Base-by-base conservation (phyloP, 2,329 filamentous ascomycete species). In the Trichoderma harzianum region DNA sequence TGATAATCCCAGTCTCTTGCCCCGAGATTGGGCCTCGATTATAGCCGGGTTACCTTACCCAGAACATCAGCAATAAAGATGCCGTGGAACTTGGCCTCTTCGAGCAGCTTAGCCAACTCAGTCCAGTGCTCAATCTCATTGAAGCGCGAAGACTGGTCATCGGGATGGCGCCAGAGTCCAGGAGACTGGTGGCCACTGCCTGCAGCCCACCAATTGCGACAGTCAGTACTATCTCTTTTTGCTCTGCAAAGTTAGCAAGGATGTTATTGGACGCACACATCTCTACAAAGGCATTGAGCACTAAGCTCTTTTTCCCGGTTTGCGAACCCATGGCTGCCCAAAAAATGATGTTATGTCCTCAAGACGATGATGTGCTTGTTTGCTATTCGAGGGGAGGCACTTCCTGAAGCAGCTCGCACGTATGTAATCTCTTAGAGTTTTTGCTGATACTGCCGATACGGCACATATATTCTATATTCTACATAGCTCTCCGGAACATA, bases 101-200 rank as follows among this genome's bases (percentile, higher is more conserved):
- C 89, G 1, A 90, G 84, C 2, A 88, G 79, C 74, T 89, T 83
- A 0, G 89, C 89, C 0, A 92, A 79, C 65, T 88, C 83, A 0
- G 87, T 84, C 89, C 90, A 92, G 72, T 91, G 87, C 7, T 87
- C 81, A 39, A 90, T 81, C 30, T 86, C 83, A 73, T 89, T 89
- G 79, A 92, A 92, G 21, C 86, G 80, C 74, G 85, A 84, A 1
- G 90, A 91, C 74, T 87, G 82, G 74, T 93, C 90, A 18, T 88
- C 83, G 1, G 90, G 91, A 75, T 92, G 90, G 43, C 86, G 84
- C 90, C 90, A 85, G 24, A 84, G 76, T 1, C 83, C 81, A 6
- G 84, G 84, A 1, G 83, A 85, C 74, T 86, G 84, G 70, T 86
- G 85, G 3, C 84, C 84, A 63, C 80, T 82, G 73, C 79, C 79